Conservation (phyloP, 2,329 filamentous ascomycete genomes). For the Ophiostoma perfectum region DNA sequence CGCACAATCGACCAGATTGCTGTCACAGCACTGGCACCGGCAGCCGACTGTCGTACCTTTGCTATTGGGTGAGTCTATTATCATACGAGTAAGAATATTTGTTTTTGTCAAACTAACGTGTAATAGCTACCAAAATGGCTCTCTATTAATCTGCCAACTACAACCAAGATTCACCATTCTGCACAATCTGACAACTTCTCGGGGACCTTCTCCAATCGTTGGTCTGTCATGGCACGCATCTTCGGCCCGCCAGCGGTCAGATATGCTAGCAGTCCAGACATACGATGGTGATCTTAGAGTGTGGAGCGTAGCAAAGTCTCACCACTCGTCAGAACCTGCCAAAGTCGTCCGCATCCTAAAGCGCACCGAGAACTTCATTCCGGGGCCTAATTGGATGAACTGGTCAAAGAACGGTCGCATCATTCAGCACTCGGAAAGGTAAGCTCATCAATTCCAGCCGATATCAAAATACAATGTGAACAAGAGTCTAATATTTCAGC, state of each 20-base stretch:
- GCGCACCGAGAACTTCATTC: slow-evolving; percentile 64
- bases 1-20: slow-evolving; percentile 88
- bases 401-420: slow-evolving; percentile 99
- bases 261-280: slow-evolving; percentile 94
- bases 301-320: slow-evolving; percentile 88
- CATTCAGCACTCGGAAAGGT: slow-evolving; percentile 73
- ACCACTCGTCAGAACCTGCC: slow-evolving; percentile 66
- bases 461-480: not conserved
- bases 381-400: slow-evolving; percentile 88
- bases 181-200: slow-evolving; percentile 81
- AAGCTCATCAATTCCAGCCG: not conserved
- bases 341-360: slow-evolving; percentile 86
- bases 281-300: slow-evolving; percentile 87
- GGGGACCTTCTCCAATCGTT: slow-evolving; percentile 79
- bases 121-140: slow-evolving; percentile 84
- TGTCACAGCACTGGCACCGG: slow-evolving; percentile 87
- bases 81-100: not conserved
- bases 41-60: slow-evolving; percentile 86
- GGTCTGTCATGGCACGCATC: slow-evolving; percentile 93
- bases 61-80: slow-evolving; percentile 71
- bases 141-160: slow-evolving; percentile 80
- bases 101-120: not conserved
- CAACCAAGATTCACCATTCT: slow-evolving; percentile 91
- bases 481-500: slow-evolving; percentile 34
- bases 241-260: slow-evolving; percentile 90